Evolutionary conservation across 441 rosid species (phyloP).

Genomic region (Adansonia gregorii): DNA sequence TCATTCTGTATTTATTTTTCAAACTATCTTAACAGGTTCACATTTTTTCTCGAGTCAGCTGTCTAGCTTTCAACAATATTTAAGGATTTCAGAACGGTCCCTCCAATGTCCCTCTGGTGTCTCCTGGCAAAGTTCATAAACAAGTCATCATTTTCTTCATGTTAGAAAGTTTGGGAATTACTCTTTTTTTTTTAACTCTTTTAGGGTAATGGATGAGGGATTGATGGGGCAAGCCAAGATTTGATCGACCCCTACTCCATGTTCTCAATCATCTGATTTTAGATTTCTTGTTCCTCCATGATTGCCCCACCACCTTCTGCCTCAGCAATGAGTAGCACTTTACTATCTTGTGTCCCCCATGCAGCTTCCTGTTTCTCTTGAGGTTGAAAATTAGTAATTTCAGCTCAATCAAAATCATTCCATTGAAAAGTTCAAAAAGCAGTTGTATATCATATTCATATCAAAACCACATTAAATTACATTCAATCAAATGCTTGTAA

Average conservation of each 20-base stretch:
- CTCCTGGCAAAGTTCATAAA: background rate
- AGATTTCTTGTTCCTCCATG: conserved; percentile 1
- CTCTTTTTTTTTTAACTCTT: background rate
- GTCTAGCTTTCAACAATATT: background rate
- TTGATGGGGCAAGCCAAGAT: background rate
- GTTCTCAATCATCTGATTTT: background rate
- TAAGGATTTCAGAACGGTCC: background rate
- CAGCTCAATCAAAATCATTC: too few relatives aligned
- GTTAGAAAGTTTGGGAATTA: background rate
- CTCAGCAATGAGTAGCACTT: background rate
- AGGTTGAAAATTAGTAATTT: too few relatives aligned
- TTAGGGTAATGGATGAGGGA: background rate
- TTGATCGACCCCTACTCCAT: conserved; percentile 11
- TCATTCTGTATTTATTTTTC: background rate
- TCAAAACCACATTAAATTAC: too few relatives aligned
- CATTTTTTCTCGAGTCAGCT: background rate
- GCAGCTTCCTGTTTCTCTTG: too few relatives aligned
- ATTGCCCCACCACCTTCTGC: background rate
- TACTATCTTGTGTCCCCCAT: background rate
- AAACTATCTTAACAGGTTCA: background rate
- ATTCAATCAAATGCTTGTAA: background rate
- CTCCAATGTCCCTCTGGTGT: background rate
- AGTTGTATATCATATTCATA: too few relatives aligned
- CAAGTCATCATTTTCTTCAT: background rate
- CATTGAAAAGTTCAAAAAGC: too few relatives aligned